Base-by-base conservation (phyloP, 2,329 filamentous ascomycete genomes). In the Exophiala lecanii-corni region DNA sequence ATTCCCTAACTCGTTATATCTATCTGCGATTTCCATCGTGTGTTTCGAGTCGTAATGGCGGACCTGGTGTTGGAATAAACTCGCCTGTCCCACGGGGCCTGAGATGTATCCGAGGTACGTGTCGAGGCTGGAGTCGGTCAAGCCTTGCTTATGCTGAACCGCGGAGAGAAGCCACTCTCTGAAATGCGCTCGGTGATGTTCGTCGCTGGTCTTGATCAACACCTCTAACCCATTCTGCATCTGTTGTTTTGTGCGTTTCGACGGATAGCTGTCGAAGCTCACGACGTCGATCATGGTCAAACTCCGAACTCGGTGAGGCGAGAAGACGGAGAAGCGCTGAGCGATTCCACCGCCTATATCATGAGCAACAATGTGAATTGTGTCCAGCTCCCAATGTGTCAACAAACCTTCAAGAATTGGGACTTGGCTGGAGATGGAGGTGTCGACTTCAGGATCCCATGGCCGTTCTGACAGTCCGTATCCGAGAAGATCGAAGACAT, bases 231-330 rank as follows among this genome's bases (percentile, higher is more conserved):
- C 33, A 5, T 35, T 17, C 15, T 18, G 13, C 33, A 35, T 35
- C 19, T 35, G 33, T 17, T 35, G 33, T 35, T 35, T 35, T 10
- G 33, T 35, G 16, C 33, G 33, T 18, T 17, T 20, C 9, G 33
- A 35, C 13, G 33, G 33, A 20, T 35, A 35, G 16, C 33, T 35
- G 33, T 35, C 33, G n/a, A 35, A 35, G 33, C 33, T 35, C 4
- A 35, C 33, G 33, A 19, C 16, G 16, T 35, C 33, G 33, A 35
- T 35, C 33, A 35, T 35, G 6, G 33, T 35, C 5, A 35, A 17
- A 7, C 13, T 18, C 7, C 5, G 33, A 17, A 35, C 17, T n/a
- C 13, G 17, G 10, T 35, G 33, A 6, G 33, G 33, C 6, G 17
- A 35, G 33, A 19, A 35, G 16, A 35, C 19, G 33, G 33, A n/a